phyloP scores from a whole-genome alignment of 2,329 filamentous ascomycete genomes.

The Colletotrichum cuscutae region DNA sequence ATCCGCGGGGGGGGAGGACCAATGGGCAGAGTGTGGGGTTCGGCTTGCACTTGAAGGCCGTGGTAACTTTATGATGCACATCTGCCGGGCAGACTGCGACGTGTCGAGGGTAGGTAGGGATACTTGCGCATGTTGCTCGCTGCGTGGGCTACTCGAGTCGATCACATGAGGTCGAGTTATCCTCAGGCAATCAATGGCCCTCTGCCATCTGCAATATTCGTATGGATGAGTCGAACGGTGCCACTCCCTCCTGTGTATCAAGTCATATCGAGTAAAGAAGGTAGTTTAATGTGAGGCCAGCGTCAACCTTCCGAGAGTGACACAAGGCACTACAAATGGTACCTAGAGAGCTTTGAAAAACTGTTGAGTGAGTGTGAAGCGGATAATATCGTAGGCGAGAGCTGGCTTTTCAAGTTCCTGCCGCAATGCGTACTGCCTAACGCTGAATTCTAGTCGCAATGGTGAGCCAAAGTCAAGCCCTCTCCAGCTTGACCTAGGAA shows the following conservation, averaged over 20 bases:
- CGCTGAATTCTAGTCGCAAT: not conserved
- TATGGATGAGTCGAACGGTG: not conserved
- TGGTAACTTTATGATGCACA: not conserved
- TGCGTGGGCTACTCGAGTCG: not conserved
- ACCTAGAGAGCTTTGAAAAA: not conserved
- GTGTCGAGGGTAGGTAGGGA: not conserved
- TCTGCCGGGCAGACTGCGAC: not conserved
- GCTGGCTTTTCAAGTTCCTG: not conserved
- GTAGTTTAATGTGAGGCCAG: not conserved
- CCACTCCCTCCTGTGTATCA: not conserved
- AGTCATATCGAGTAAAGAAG: not conserved
- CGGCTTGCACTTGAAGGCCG: not conserved
- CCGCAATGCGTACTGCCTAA: not conserved
- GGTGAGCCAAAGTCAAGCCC: not conserved
- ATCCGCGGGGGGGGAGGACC: not conserved
- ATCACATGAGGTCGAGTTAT: not conserved
- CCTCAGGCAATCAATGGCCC: not conserved
- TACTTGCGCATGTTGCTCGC: not conserved
- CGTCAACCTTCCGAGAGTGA: constrained; percentile 9
- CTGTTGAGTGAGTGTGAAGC: not conserved
- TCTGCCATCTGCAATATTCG: not conserved
- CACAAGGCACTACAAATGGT: not conserved
- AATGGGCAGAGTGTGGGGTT: not conserved
- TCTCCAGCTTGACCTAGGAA: not conserved
- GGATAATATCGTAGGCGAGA: not conserved